Evolutionary conservation across 768 basidiomycete genomes (phyloP).

Genomic region (Cubamyces sp.): DNA sequence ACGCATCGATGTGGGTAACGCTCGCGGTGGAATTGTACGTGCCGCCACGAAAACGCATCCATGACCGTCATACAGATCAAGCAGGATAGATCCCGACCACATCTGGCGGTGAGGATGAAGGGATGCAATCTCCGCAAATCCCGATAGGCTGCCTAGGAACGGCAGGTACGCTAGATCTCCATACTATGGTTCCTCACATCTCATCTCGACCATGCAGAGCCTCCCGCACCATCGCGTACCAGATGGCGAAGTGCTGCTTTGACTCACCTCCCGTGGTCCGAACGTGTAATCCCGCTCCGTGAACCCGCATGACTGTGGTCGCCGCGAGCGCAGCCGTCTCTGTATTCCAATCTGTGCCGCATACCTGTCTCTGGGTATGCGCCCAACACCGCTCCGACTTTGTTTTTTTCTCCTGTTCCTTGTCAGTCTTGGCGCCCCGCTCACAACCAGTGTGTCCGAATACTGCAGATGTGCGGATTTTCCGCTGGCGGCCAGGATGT

Average conservation of each 20-base stretch:
- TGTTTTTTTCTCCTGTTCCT: neutral
- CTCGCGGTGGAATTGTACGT: too few relatives aligned
- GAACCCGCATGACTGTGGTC: constrained; percentile 8
- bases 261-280: constrained; percentile 13
- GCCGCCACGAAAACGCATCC: too few relatives aligned
- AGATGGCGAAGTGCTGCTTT: constrained; percentile 6
- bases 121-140: neutral
- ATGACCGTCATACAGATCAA: too few relatives aligned
- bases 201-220: neutral
- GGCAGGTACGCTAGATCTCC: neutral
- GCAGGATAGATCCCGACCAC: too few relatives aligned
- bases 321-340: constrained; percentile 14
- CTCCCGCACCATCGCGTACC: constrained; percentile 6
- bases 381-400: constrained; percentile 5
- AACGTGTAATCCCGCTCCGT: neutral
- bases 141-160: constrained; percentile 7
- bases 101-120: neutral
- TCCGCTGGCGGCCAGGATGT: neutral
- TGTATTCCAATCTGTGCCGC: constrained; percentile 14
- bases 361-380: constrained; percentile 20
- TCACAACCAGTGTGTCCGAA: constrained; percentile 8
- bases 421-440: constrained; percentile 7
- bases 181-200: neutral
- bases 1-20: too few relatives aligned
- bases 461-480: constrained; percentile 19